Percentiles rank a stretch among this genome's conserved stretches.
Conservation (phyloP, 345 rosid genomes). For the Syzygium grande region DNA sequence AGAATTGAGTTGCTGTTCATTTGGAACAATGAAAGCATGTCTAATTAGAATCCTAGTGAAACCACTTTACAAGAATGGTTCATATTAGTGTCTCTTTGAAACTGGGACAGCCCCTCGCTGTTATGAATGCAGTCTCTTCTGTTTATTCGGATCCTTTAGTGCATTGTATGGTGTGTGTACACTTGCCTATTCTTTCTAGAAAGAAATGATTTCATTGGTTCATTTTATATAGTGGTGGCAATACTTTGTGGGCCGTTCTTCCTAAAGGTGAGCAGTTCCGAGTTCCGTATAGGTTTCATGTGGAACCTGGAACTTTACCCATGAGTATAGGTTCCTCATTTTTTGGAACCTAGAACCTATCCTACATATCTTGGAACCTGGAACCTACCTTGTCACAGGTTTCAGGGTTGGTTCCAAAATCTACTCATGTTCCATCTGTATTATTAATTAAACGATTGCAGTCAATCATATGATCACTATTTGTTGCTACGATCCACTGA, state of each 20-base stretch:
- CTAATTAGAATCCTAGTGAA: background rate
- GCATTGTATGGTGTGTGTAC: background rate
- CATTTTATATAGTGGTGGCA: background rate
- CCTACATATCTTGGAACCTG: rapidly evolving
- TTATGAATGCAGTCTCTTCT: background rate
- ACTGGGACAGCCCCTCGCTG: background rate
- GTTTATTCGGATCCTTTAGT: background rate
- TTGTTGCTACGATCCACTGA: no score
- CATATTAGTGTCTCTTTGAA: background rate
- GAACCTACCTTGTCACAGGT: no score
- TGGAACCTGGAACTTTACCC: rapidly evolving
- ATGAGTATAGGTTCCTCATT: no score
- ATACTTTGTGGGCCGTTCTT: background rate
- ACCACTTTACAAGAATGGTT: background rate
- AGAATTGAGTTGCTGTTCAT: background rate
- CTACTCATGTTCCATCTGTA: no score
- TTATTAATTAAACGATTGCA: no score
- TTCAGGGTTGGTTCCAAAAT: no score
- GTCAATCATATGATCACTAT: no score
- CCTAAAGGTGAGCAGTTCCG: background rate
- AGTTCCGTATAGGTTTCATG: rapidly evolving
- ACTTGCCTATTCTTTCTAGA: background rate
- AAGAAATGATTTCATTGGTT: background rate
- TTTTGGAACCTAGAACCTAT: no score
- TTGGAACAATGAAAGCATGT: background rate